Evolutionary conservation across 83 land plant genomes (phyloP).

Genomic region (Picea engelmannii): DNA sequence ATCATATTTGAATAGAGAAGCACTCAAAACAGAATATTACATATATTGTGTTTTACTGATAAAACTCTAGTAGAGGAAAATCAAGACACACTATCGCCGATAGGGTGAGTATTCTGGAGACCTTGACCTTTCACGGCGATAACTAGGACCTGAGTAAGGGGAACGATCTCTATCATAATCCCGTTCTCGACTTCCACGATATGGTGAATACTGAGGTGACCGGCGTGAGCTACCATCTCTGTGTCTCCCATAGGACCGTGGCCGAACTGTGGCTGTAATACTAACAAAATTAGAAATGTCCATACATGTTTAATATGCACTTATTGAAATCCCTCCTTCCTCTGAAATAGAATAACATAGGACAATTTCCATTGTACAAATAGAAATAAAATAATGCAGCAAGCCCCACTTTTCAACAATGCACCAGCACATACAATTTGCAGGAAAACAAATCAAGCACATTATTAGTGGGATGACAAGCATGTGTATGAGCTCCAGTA

Average conservation of each 20-base stretch:
- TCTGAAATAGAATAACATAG: background rate
- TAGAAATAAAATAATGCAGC: background rate
- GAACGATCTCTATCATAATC: conserved; percentile 3
- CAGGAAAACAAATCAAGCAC: background rate
- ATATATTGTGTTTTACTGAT: background rate
- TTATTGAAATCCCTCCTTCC: background rate
- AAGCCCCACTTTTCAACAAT: background rate
- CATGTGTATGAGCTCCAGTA: conserved; percentile 14
- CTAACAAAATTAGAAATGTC: background rate
- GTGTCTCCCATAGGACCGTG: conserved; percentile 11
- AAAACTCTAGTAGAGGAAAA: background rate
- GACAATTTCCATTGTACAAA: background rate
- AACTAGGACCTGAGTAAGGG: background rate
- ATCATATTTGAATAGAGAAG: no score
- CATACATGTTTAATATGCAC: background rate
- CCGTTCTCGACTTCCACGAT: conserved; percentile 21
- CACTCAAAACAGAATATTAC: no score
- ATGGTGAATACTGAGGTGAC: conserved; percentile 28
- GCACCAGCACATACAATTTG: background rate
- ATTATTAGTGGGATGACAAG: background rate
- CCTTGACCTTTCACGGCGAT: conserved; percentile 29
- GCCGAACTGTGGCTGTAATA: conserved; percentile 18
- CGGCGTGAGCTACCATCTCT: conserved; percentile 22
- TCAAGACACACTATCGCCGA: background rate
- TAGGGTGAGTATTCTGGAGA: conserved; percentile 52